phyloP scores from a whole-genome alignment of 1,139 yeast genomes.

The Candida sp. region DNA sequence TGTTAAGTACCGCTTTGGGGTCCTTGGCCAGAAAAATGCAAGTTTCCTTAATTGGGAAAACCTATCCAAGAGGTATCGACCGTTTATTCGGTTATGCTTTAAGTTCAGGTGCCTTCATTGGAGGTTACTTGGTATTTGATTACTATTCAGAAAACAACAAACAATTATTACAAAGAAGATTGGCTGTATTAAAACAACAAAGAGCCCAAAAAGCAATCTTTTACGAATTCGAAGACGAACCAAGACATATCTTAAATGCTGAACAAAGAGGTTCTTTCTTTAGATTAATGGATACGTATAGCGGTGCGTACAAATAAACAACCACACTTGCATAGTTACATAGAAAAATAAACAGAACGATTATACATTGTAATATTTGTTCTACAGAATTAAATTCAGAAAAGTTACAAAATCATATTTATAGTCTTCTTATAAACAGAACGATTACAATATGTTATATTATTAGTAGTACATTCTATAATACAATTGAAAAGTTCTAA shows the following conservation, averaged over 20 bases:
- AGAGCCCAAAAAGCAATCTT: conserved; percentile 41
- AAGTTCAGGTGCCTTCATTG: conserved; percentile 34
- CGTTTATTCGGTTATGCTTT: conserved; percentile 38
- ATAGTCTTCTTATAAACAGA: too few relatives aligned
- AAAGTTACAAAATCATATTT: too few relatives aligned
- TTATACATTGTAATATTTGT: too few relatives aligned
- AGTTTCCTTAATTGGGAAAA: conserved; percentile 35
- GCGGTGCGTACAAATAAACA: conserved; percentile 34
- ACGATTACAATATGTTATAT: not conserved
- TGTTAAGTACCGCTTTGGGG: conserved; percentile 40
- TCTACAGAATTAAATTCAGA: too few relatives aligned
- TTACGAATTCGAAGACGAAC: conserved; percentile 34
- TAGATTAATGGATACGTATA: conserved; percentile 36
- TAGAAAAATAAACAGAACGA: too few relatives aligned
- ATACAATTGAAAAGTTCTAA: not conserved
- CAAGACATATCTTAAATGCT: conserved; percentile 37
- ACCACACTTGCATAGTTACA: not conserved
- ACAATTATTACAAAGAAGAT: conserved; percentile 42
- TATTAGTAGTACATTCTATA: too few relatives aligned
- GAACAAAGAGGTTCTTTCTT: conserved; percentile 39
- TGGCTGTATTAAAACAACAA: conserved; percentile 43
- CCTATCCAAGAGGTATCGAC: conserved; percentile 25
- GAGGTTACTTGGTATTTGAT: conserved; percentile 34
- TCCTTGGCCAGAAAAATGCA: conserved; percentile 40
- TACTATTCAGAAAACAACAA: conserved; percentile 35